Evolutionary conservation across 2,329 filamentous ascomycete genomes (phyloP).

Genomic region (Claviceps purpurea): DNA sequence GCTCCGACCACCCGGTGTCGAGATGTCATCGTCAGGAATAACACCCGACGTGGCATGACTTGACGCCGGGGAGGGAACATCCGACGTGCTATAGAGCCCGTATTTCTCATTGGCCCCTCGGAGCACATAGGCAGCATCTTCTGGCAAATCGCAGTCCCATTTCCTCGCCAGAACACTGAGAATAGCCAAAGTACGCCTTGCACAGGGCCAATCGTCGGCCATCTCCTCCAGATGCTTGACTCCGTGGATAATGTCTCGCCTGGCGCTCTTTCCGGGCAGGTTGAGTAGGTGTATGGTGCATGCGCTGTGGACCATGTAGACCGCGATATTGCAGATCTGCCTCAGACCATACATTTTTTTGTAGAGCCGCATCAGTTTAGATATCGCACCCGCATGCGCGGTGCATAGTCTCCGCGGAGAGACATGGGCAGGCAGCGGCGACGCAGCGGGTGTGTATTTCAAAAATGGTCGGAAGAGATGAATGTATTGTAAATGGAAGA

Average conservation of each 20-base stretch:
- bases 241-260: slow-evolving; percentile 78
- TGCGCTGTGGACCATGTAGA: slow-evolving; percentile 89
- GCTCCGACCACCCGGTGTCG: slow-evolving; percentile 18
- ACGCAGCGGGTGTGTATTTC: slow-evolving; percentile 71
- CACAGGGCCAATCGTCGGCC: slow-evolving; percentile 86
- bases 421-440: slow-evolving; percentile 73
- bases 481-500: slow-evolving; percentile 90
- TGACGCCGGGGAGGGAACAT: slow-evolving; percentile 41
- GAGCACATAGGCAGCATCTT: slow-evolving; percentile 68
- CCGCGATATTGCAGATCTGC: slow-evolving; percentile 91
- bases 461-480: slow-evolving; percentile 92
- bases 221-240: slow-evolving; percentile 91
- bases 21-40: slow-evolving; percentile 15
- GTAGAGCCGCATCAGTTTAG: slow-evolving; percentile 87
- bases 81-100: slow-evolving; percentile 52
- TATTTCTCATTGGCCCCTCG: slow-evolving; percentile 67
- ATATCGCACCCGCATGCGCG: slow-evolving; percentile 77
- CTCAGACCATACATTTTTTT: slow-evolving; percentile 82
- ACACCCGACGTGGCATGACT: slow-evolving; percentile 18
- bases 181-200: slow-evolving; percentile 71
- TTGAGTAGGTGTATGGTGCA: slow-evolving; percentile 93
- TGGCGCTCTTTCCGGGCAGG: slow-evolving; percentile 80
- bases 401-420: slow-evolving; percentile 86
- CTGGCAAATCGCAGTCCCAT: slow-evolving; percentile 77
- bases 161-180: slow-evolving; percentile 75